Evolutionary conservation across 345 rosid species (phyloP), one percentile per base, ranked within the genome.

Genomic region (Capsella bursapastoris): DNA sequence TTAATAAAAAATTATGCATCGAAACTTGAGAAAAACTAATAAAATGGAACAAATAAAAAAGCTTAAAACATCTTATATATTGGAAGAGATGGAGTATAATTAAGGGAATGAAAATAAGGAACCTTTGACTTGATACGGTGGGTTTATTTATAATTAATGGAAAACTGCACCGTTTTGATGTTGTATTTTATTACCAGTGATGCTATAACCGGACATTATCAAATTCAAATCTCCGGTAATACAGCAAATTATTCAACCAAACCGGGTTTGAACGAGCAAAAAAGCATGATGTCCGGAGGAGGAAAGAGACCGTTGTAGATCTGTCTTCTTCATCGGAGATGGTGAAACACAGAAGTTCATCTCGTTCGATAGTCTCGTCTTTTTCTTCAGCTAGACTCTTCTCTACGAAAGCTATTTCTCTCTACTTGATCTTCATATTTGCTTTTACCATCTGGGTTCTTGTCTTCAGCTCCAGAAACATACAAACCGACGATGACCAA

Each of bases 401-500:
- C 48, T 79, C 75, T 0, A 70, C n/a, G 8, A 79, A 74, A 64
- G 64, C 82, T 2, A 49, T 74, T 1, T 10, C 70, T 57, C 68
- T 79, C n/a, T 79, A 79, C 68, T 47, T 79, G 71, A 64, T 70
- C 79, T 41, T 70, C 29, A 28, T 79, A 2, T 74, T 79, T 27
- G 79, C 76, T 79, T 57, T 69, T 14, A 53, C 76, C 66, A 58
- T 74, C 43, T 79, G 75, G 72, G n/a, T 74, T 71, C 71, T 79
- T 14, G 72, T 79, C 68, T 79, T 79, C 63, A 79, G 62, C 79
- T 74, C 76, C 28, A 49, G 59, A 64, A 57, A 70, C 75, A 37
- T 80, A 10, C 76, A 77, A 73, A 82, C 85, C 63, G 85, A 81
- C 35, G 84, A 77, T 41, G 82, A 80, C 8, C 61, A 76, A 7